Evolutionary conservation across 768 basidiomycete species (phyloP).

Genomic region (Agrocybe pediades): DNA sequence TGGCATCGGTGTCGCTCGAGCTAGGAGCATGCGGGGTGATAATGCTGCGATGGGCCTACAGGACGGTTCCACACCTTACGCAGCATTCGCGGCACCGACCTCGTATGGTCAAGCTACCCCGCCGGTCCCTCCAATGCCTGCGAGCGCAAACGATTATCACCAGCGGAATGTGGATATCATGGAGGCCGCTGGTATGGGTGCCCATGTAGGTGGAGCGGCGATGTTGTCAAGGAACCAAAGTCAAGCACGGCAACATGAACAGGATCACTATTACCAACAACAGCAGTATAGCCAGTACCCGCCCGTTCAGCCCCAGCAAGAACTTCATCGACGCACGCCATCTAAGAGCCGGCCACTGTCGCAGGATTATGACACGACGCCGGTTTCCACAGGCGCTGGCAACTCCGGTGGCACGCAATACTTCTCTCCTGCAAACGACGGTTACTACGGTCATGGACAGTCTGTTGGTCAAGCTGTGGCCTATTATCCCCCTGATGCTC

Average conservation of each 20-base stretch:
- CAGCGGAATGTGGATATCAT: constrained; percentile 21
- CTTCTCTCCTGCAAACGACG: constrained; percentile 5
- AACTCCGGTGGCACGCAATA: constrained; percentile 2
- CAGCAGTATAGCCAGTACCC: constrained; percentile 8
- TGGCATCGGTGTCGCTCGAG: constrained; percentile 45
- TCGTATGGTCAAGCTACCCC: background rate
- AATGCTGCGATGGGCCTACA: constrained; percentile 25
- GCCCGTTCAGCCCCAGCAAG: background rate
- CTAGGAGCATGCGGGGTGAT: constrained; percentile 34
- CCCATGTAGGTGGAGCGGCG: constrained; percentile 23
- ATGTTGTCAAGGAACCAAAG: constrained; percentile 9
- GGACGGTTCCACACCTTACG: constrained; percentile 39
- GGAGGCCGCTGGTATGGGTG: constrained; percentile 28
- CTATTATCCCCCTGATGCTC: constrained; percentile 1
- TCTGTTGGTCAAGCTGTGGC: background rate
- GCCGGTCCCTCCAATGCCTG: background rate
- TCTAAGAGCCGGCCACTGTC: too few relatives aligned
- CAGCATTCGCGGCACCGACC: constrained; percentile 36
- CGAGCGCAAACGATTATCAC: background rate
- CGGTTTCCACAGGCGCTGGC: background rate
- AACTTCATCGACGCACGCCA: background rate
- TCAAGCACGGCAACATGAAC: constrained; percentile 12
- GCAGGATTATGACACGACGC: background rate
- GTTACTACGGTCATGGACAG: constrained; percentile 3
- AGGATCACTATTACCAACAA: constrained; percentile 12